These are phyloP conservation scores for Gloeostereum incarnatum DNA, from an alignment of 768 basidiomycete species.

Conservation along the genomic window DNA sequence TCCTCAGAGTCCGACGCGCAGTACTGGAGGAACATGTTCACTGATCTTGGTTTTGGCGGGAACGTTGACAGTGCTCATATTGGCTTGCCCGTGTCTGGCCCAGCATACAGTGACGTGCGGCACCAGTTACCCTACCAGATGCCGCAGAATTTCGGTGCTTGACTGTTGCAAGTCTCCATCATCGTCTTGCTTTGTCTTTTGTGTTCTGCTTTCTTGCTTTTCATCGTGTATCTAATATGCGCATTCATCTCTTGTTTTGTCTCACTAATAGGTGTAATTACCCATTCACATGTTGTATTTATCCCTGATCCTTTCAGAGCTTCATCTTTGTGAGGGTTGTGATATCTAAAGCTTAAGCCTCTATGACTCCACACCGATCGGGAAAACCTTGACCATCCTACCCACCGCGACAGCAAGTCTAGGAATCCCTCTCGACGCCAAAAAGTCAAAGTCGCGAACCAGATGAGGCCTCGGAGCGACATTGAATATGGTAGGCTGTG, in stretches of 20 bases:
- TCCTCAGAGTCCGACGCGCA: slow-evolving; percentile 49
- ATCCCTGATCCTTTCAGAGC: too few relatives aligned
- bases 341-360: too few relatives aligned
- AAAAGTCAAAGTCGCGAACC: slow-evolving; percentile 71
- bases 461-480: slow-evolving; percentile 55
- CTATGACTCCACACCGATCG: slow-evolving; percentile 52
- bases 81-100: too few relatives aligned
- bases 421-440: slow-evolving; percentile 50
- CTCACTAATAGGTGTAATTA: neutral
- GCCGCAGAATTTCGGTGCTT: too few relatives aligned
- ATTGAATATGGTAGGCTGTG: slow-evolving; percentile 50
- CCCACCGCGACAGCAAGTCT: slow-evolving; percentile 63
- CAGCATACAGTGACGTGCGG: neutral
- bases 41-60: slow-evolving; percentile 62
- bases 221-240: too few relatives aligned
- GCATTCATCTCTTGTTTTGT: slow-evolving; percentile 2
- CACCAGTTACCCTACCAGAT: neutral
- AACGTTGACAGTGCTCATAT: too few relatives aligned
- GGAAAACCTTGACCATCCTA: slow-evolving; percentile 46
- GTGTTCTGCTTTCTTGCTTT: neutral
- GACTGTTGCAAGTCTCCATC: slow-evolving; percentile 18
- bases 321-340: too few relatives aligned
- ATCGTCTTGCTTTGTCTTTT: neutral
- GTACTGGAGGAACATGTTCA: slow-evolving; percentile 70
- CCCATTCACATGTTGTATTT: neutral